Base-by-base conservation (phyloP, 352 stramenopile species). In the Phytophthora lateralis region DNA sequence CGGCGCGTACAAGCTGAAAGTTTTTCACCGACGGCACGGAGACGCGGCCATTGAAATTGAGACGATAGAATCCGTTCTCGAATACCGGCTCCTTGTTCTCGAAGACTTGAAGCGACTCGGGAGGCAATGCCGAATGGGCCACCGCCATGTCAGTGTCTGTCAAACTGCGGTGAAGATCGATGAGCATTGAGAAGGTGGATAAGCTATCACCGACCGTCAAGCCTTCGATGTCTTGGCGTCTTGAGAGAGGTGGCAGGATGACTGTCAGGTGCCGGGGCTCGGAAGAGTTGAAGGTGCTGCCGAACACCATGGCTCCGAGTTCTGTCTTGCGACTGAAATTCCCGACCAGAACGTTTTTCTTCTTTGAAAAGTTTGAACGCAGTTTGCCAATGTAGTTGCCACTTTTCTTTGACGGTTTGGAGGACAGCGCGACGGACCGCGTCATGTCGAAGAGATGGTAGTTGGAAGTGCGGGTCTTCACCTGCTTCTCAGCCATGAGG, bases 321-420 rank as follows among this genome's bases (percentile, higher is more conserved):
- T 96, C 80, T 8, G 85, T 87, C 55, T 90, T 90, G 29, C 82
- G 76, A 38, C 72, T 79, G 34, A 82, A 78, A 37, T 84, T 85
- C 46, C 74, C 78, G 24, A 94, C 73, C 9, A 96, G 63, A 42
- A 91, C 82, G 52, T 74, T 90, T 52, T 89, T 90, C 38, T 84
- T 83, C 30, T 84, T 85, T 21, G 78, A 87, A 39, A 94, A 89
- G 48, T 85, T 91, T 1, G 77, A 85, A 9, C 85, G 74, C 34
- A 97, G 42, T 53, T 97, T 97, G 34, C 90, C 90, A 15, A 96
- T 73, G 72, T 96, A 97, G 47, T 96, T 94, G 41, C 88, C 90
- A 35, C 82, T 89, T 60, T 97, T 97, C 67, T 96, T 96, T 5
- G 72, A 84, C 1, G 96, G 58, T 27, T 85, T 85, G 26, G 62